These are phyloP conservation scores for Spiraea crenata DNA, from an alignment of 331 rosid species.

Conservation along the genomic window DNA sequence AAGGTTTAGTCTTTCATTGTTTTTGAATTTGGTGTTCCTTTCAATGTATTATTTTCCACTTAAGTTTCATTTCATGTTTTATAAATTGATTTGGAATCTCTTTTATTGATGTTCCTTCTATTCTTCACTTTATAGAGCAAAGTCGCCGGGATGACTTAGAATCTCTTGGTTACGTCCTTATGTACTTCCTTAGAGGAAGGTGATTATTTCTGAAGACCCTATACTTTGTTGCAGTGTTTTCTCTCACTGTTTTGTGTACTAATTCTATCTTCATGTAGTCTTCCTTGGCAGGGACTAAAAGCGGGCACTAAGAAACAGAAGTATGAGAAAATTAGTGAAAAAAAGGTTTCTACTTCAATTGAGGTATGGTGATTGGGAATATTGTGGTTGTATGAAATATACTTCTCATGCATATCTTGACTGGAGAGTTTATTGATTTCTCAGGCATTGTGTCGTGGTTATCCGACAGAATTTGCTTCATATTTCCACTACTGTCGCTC, in stretches of 20 bases:
- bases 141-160: conserved; percentile 99
- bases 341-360: conserved; percentile 90
- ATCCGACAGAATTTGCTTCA: conserved; percentile 96
- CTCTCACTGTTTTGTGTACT: conserved; percentile 12
- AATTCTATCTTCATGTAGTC: conserved; percentile 52
- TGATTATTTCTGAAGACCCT: conserved; percentile 41
- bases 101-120: conserved; percentile 23
- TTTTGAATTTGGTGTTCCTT: conserved; percentile 21
- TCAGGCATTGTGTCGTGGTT: conserved; percentile 91
- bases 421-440: conserved; percentile 27
- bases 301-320: conserved; percentile 98
- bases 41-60: not conserved
- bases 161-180: conserved; percentile 97
- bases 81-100: conserved; percentile 21
- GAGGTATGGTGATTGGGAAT: conserved; percentile 53
- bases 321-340: conserved; percentile 92
- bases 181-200: conserved; percentile 99
- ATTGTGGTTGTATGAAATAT: not conserved
- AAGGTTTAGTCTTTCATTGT: conserved; percentile 22
- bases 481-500: conserved; percentile 98
- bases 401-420: not conserved
- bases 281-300: conserved; percentile 99
- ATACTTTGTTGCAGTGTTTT: conserved; percentile 13
- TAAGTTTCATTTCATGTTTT: conserved; percentile 24
- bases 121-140: conserved; percentile 62